Evolutionary conservation across 139 green algal genomes (phyloP).

Genomic region (Diplosphaera chodatii): DNA sequence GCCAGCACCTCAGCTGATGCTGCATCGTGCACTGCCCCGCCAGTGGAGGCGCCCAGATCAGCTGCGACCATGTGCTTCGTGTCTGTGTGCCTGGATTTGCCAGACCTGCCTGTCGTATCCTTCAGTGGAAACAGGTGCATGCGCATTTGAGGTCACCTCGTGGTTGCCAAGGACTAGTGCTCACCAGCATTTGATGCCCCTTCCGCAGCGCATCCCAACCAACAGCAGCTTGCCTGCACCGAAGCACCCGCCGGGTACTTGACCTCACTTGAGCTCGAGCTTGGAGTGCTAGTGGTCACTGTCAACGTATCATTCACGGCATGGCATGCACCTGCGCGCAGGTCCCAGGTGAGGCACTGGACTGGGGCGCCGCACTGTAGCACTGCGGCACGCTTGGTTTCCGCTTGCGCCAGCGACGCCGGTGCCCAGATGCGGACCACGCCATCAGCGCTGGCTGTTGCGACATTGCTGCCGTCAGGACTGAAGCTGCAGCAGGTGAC

Average conservation of each 20-base stretch:
- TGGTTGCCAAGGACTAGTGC: neutral
- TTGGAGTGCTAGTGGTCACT: too few relatives aligned
- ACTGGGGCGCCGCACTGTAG: constrained; percentile 27
- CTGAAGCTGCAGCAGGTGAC: constrained; percentile 8
- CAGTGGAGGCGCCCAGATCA: neutral
- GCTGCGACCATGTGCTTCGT: constrained; percentile 26
- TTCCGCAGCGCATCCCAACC: constrained; percentile 22
- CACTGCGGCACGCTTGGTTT: constrained; percentile 14
- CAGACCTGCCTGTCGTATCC: too few relatives aligned
- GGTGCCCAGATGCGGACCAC: constrained; percentile 10
- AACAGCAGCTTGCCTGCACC: constrained; percentile 22
- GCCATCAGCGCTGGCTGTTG: constrained; percentile 8
- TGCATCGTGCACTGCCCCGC: constrained; percentile 8
- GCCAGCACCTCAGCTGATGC: constrained; percentile 13
- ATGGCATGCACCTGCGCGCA: constrained; percentile 28
- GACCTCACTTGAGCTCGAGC: too few relatives aligned
- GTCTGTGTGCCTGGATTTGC: constrained; percentile 44
- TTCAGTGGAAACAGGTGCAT: too few relatives aligned
- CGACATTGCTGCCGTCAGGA: constrained; percentile 1
- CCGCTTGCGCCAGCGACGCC: neutral
- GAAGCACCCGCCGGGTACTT: neutral
- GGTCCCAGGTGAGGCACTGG: constrained; percentile 33
- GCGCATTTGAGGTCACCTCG: too few relatives aligned
- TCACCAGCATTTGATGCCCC: constrained; percentile 28
- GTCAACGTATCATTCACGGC: too few relatives aligned